These are phyloP conservation scores for Backusella parvicylindrica DNA, from an alignment of 192 early-diverging fungal genomes.

Conservation along the genomic window DNA sequence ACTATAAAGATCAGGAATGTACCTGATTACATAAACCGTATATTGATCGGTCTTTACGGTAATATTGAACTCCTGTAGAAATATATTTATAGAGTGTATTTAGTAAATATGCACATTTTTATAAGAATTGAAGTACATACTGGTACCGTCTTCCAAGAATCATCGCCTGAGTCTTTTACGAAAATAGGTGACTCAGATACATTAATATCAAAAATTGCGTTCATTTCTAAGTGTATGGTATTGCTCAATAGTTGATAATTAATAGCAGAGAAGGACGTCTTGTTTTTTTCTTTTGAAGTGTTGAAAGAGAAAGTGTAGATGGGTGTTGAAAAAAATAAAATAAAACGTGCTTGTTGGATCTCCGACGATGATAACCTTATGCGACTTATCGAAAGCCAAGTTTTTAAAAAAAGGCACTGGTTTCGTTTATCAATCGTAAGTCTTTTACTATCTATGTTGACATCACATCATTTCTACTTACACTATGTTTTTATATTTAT, in stretches of 20 bases:
- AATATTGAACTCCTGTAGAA: constrained; percentile 42
- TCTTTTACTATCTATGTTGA: not conserved
- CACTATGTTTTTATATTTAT: not conserved
- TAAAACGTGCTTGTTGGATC: constrained; percentile 1
- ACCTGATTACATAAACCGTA: constrained; percentile 38
- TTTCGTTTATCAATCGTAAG: not conserved
- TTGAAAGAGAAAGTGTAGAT: not conserved
- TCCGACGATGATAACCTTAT: not conserved
- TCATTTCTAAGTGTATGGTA: not conserved
- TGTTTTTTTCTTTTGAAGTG: constrained; percentile 1
- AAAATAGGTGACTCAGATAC: constrained; percentile 1
- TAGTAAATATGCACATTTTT: not conserved
- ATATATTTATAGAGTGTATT: not conserved
- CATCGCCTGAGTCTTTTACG: constrained; percentile 7
- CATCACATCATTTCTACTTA: not conserved
- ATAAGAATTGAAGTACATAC: not conserved
- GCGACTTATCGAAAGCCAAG: not conserved
- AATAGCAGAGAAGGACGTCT: not conserved
- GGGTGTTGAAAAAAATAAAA: not conserved
- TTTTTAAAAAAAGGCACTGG: not conserved
- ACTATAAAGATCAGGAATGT: constrained; percentile 48
- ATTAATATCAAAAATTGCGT: constrained; percentile 7
- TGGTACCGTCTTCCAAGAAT: constrained; percentile 12
- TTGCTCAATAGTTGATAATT: not conserved
- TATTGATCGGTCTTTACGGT: constrained; percentile 28